Evolutionary conservation across 2,329 filamentous ascomycete genomes (phyloP).

Genomic region (Aureobasidium sp.): DNA sequence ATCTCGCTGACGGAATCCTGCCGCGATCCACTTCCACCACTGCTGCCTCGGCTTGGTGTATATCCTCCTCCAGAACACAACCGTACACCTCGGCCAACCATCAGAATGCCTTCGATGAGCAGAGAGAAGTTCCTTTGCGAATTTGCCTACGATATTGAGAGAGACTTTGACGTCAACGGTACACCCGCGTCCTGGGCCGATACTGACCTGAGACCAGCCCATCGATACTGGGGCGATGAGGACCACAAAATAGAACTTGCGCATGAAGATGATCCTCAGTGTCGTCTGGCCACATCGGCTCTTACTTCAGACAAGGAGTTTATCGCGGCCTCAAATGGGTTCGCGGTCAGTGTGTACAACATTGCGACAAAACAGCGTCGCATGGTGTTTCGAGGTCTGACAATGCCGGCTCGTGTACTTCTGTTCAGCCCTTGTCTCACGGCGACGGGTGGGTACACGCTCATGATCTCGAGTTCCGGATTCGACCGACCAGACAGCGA

Average conservation of each 20-base stretch:
- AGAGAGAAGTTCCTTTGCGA: too few relatives aligned
- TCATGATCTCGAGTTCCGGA: background rate
- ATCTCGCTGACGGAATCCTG: too few relatives aligned
- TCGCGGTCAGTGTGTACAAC: background rate
- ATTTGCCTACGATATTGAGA: too few relatives aligned
- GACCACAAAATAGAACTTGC: background rate
- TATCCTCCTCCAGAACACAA: too few relatives aligned
- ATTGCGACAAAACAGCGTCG: background rate
- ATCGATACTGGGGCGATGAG: background rate
- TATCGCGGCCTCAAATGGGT: background rate
- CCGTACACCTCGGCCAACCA: too few relatives aligned
- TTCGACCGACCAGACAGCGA: background rate
- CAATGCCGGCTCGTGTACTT: background rate
- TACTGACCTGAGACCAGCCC: too few relatives aligned
- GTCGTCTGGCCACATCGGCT: background rate
- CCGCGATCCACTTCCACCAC: too few relatives aligned
- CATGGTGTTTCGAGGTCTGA: background rate
- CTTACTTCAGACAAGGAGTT: background rate
- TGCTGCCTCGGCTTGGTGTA: too few relatives aligned
- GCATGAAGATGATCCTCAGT: background rate
- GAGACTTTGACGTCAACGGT: too few relatives aligned
- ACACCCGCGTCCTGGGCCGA: too few relatives aligned
- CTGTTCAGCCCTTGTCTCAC: background rate
- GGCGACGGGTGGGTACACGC: background rate
- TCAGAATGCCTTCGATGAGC: too few relatives aligned